Evolutionary conservation across 108 stramenopile species (phyloP), one percentile per base, ranked within the genome.

Genomic region (Pseudonitzschia multistriata): DNA sequence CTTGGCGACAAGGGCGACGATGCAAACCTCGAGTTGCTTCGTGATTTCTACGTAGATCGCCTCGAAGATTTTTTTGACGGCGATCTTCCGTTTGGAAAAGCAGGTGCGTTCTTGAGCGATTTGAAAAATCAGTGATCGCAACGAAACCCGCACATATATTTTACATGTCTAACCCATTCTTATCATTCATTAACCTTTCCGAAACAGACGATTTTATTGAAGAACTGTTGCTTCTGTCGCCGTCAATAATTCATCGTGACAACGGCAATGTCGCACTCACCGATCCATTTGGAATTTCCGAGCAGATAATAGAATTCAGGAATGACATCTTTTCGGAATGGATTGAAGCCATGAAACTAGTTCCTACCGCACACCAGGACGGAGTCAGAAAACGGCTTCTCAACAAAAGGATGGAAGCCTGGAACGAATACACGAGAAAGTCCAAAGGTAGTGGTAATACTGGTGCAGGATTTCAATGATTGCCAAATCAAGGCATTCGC

Each of bases 141-240:
- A n/a, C n/a, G n/a, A n/a, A n/a, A n/a, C n/a, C n/a, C n/a, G n/a
- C n/a, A n/a, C n/a, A n/a, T n/a, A n/a, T n/a, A n/a, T n/a, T n/a
- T n/a, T n/a, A n/a, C n/a, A n/a, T n/a, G n/a, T n/a, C n/a, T n/a
- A n/a, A n/a, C n/a, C n/a, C n/a, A n/a, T n/a, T n/a, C n/a, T n/a
- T n/a, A n/a, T 49, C 15, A 49, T 49, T 21, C 49, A 49, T 49
- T 17, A 17, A 17, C 17, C 13, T 49, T 49, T 49, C 15, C 4
- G n/a, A 17, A 49, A 17, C 25, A 52, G 90, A 92, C 74, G 90
- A 92, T 69, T 92, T 92, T 75, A 74, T 94, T 49, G 89, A 94
- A 61, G 85, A 80, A 55, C 74, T 94, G 63, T 71, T 94, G 19
- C 67, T 80, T 15, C 73, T 81, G 2, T 68, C 89, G 1, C 92